phyloP scores from a whole-genome alignment of 208 protist species.

The Trypanosoma platydactyli region DNA sequence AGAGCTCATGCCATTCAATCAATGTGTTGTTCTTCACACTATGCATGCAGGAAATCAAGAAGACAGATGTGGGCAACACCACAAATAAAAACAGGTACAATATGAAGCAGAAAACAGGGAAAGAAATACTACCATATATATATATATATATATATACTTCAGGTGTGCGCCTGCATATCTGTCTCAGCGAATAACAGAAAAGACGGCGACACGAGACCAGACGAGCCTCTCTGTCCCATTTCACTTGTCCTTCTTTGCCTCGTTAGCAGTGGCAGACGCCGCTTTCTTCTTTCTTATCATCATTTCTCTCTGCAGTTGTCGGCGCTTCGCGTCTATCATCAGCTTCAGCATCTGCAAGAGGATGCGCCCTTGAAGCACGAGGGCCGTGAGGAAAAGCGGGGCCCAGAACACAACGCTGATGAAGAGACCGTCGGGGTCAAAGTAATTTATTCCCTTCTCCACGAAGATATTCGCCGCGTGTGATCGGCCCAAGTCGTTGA shows the following conservation, averaged over 20 bases:
- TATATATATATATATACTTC: too few relatives aligned
- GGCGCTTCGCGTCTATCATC: slow-evolving; percentile 26
- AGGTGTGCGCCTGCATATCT: too few relatives aligned
- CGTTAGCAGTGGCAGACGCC: slow-evolving; percentile 18
- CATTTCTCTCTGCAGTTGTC: slow-evolving; percentile 17
- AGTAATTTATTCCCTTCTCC: slow-evolving; percentile 65
- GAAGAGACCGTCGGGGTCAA: slow-evolving; percentile 69
- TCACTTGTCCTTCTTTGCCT: slow-evolving; percentile 19
- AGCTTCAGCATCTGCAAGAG: slow-evolving; percentile 29
- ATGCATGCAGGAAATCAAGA: slow-evolving; percentile 16
- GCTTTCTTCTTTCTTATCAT: slow-evolving; percentile 6
- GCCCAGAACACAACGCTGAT: slow-evolving; percentile 52
- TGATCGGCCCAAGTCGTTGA: slow-evolving; percentile 38
- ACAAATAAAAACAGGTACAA: slow-evolving; percentile 9
- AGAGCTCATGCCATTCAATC: slow-evolving; percentile 62
- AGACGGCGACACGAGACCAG: too few relatives aligned
- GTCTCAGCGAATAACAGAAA: background rate
- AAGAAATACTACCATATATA: too few relatives aligned
- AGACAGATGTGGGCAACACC: slow-evolving; percentile 3
- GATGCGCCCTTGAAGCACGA: slow-evolving; percentile 37
- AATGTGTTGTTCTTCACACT: background rate
- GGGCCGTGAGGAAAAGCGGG: slow-evolving; percentile 52
- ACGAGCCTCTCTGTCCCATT: background rate
- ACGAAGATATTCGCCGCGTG: slow-evolving; percentile 43
- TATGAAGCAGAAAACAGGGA: slow-evolving; percentile 2